A percentile compares a stretch with the other conserved stretches of the same genome.
Conservation (phyloP, 1,284 basidiomycete species). For the Apiotrichum brassicae region DNA sequence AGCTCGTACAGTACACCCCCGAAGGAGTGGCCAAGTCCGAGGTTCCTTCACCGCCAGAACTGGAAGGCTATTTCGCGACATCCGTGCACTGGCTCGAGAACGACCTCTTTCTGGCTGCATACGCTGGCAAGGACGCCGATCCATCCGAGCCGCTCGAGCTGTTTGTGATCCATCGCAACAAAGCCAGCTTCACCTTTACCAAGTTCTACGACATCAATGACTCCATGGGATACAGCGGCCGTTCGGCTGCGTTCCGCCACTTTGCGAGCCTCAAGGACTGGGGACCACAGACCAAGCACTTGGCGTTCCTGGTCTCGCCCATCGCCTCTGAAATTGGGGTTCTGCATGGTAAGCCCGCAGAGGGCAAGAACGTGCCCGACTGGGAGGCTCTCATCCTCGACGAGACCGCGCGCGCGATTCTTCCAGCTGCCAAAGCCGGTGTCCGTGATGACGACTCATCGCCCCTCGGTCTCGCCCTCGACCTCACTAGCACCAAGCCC, state of each 20-base stretch:
- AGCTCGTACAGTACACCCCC: constrained; percentile 51
- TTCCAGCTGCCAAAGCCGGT: constrained; percentile 48
- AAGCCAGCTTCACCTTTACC: constrained; percentile 30
- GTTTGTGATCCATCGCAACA: constrained; percentile 42
- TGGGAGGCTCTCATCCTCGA: constrained; percentile 51
- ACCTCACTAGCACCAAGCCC: constrained; percentile 48
- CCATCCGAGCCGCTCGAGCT: constrained; percentile 43
- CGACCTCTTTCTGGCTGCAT: constrained; percentile 51
- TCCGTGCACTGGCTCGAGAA: constrained; percentile 54
- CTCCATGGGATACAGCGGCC: constrained; percentile 42
- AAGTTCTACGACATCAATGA: constrained; percentile 46
- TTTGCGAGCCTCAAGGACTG: constrained; percentile 44
- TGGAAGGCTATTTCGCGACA: constrained; percentile 31
- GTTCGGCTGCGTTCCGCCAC: constrained; percentile 38
- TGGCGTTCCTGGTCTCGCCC: constrained; percentile 48
- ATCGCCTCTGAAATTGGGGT: constrained; percentile 46
- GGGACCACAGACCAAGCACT: constrained; percentile 40
- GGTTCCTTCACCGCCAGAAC: constrained; percentile 43
- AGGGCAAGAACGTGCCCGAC: constrained; percentile 22
- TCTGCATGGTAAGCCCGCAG: constrained; percentile 27
- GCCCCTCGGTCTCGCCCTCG: constrained; percentile 50
- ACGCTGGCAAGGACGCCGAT: constrained; percentile 40
- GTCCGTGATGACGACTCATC: constrained; percentile 47
- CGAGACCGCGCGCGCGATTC: constrained; percentile 49
- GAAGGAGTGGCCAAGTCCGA: constrained; percentile 50